Conservation (phyloP, 176 grass and related monocot genomes). For the Tillandsia fasciculata region DNA sequence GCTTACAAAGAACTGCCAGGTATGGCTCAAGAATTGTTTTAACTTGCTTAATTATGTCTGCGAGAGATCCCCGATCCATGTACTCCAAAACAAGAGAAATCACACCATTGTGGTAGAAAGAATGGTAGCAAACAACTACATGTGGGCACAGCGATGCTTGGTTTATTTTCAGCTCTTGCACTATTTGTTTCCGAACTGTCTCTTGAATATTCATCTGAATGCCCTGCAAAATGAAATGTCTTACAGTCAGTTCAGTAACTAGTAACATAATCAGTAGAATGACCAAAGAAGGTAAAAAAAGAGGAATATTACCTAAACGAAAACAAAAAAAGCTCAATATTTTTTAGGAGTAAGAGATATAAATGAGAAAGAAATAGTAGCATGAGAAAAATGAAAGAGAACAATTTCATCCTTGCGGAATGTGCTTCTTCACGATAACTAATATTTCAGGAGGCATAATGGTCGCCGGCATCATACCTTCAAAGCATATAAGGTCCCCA, state of each 20-base stretch:
- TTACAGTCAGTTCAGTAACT: not conserved
- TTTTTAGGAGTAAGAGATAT: too few species aligned
- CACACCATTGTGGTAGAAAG: constrained; percentile 96
- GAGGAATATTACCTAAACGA: too few species aligned
- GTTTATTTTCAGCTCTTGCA: constrained; percentile 99
- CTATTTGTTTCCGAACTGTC: constrained; percentile 85
- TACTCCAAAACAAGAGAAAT: constrained; percentile 98
- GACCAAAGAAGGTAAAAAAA: not conserved
- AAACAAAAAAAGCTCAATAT: too few species aligned
- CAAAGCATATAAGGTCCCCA: constrained; percentile 71
- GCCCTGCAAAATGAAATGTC: constrained; percentile 36
- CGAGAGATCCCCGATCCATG: constrained; percentile 93
- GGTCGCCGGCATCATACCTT: constrained; percentile 43
- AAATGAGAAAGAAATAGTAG: too few species aligned
- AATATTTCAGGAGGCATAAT: constrained; percentile 7
- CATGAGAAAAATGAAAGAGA: too few species aligned
- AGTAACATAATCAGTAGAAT: not conserved
- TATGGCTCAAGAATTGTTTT: constrained; percentile 97
- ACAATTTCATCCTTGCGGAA: not conserved
- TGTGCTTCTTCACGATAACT: not conserved
- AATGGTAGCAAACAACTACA: constrained; percentile 83
- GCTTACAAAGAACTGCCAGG: constrained; percentile 85
- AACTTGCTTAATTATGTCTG: constrained; percentile 88
- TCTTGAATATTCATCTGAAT: constrained; percentile 99
- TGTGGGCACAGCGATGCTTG: constrained; percentile 62